Evolutionary conservation across 352 stramenopile genomes (phyloP), one percentile per base, ranked within the genome.

Genomic region (Phytophthora cryptogea): DNA sequence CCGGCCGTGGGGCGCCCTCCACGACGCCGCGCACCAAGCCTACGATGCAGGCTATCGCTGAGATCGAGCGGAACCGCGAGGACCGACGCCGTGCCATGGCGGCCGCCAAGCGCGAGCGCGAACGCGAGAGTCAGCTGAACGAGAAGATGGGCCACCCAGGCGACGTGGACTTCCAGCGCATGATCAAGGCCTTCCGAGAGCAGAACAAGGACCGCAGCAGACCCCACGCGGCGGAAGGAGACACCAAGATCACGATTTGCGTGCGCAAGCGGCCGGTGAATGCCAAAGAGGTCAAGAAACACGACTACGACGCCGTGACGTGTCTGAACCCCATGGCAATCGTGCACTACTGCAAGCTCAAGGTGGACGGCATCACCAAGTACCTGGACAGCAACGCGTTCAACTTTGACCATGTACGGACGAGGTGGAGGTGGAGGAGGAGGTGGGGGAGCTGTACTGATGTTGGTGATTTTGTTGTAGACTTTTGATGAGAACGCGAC

Each of bases 301-400:
- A 84, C 41, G 97, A 99, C 71, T 98, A 99, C 63, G 96, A 99
- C 76, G 92, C 94, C 5, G 87, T 99, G 0, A 98, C 93, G 47
- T 98, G 89, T 42, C 76, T 97, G 33, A 98, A 99, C 70, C 96
- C 96, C 8, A 91, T 90, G 61, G 82, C 86, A 28, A 92, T 95
- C 54, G 96, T 99, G 31, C 97, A 99, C 76, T 92, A 98, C 59
- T 98, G 96, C 62, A 99, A 99, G 72, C 78, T 99, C 37, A 95
- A 96, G 56, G 97, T 99, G 11, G 97, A 99, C 70, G 97, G 97
- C 27, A 99, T 99, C 57, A 98, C 90, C 43, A 99, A 99, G 76
- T 99, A 98, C 66, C 78, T 99, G 11, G 96, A 99, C 70, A 98
- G 97, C 70, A 98, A 96, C 32, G 85, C 90, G 0, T 99, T 99